Evolutionary conservation across 108 stramenopile genomes (phyloP).

Genomic region (Skeletonema costatum): DNA sequence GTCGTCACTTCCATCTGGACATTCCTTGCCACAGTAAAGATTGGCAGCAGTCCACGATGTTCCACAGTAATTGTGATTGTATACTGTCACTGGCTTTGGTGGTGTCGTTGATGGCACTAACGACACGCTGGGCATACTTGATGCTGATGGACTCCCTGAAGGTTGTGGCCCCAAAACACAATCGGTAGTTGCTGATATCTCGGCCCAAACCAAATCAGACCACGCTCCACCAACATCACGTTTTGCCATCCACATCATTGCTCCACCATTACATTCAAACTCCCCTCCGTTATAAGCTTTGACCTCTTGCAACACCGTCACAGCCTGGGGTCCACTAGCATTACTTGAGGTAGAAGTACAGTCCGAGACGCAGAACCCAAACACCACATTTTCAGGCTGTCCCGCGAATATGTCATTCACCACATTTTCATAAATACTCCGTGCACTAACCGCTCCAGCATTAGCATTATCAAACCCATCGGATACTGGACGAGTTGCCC

Average conservation of each 20-base stretch:
- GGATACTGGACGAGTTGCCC: slow-evolving; percentile 32
- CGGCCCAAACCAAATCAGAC: slow-evolving; percentile 28
- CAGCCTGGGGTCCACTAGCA: slow-evolving; percentile 38
- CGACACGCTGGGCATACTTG: not conserved
- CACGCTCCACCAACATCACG: slow-evolving; percentile 50
- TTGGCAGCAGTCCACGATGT: not conserved
- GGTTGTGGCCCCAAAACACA: not conserved
- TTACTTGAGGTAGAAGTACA: slow-evolving; percentile 44
- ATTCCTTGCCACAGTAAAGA: not conserved
- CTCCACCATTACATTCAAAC: slow-evolving; percentile 55
- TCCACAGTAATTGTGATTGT: slow-evolving; percentile 8
- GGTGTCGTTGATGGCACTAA: not conserved
- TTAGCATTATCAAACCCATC: slow-evolving; percentile 38
- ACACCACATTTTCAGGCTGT: slow-evolving; percentile 52
- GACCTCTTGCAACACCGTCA: slow-evolving; percentile 34
- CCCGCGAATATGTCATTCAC: slow-evolving; percentile 47
- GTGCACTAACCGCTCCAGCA: slow-evolving; percentile 12
- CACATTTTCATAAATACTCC: slow-evolving; percentile 33
- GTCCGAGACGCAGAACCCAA: slow-evolving; percentile 61
- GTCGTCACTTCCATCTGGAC: not conserved
- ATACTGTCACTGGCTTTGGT: not conserved
- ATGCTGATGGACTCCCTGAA: not conserved
- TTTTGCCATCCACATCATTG: slow-evolving; percentile 58
- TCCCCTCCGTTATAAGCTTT: slow-evolving; percentile 10
- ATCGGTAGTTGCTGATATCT: not conserved